Evolutionary conservation across 2,329 filamentous ascomycete species (phyloP).

Genomic region (Cordyceps pruinosa): DNA sequence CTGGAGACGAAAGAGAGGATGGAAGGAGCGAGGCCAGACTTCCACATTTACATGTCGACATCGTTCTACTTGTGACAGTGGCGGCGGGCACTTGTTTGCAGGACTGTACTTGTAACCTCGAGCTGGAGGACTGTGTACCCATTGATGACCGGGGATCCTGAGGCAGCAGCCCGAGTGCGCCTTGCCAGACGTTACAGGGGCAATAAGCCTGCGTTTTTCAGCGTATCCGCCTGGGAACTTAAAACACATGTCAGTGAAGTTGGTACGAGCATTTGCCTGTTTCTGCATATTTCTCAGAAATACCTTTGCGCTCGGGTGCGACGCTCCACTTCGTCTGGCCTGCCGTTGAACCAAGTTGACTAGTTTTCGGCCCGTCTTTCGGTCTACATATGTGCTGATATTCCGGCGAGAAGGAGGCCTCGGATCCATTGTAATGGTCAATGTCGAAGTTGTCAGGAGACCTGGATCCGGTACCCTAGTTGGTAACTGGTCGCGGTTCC

Average conservation of each 20-base stretch:
- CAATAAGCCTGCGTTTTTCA: not conserved
- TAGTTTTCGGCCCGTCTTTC: not conserved
- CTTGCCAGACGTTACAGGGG: not conserved
- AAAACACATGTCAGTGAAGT: not conserved
- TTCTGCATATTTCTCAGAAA: not conserved
- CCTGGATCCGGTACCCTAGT: too few relatives aligned
- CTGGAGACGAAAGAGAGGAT: not conserved
- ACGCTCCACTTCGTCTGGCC: not conserved
- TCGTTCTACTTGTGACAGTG: conserved; percentile 4
- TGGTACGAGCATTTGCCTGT: not conserved
- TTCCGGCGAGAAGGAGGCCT: not conserved
- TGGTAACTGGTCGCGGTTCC: too few relatives aligned
- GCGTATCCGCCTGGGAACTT: not conserved
- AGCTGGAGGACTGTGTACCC: too few relatives aligned
- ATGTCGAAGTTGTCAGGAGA: not conserved
- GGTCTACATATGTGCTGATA: not conserved
- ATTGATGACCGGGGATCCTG: too few relatives aligned
- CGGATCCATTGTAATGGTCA: not conserved
- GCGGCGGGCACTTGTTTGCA: not conserved
- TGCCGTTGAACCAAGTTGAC: not conserved
- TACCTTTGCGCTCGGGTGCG: not conserved
- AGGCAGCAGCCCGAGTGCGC: not conserved
- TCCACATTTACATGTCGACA: not conserved
- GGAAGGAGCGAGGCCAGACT: not conserved
- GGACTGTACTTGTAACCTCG: not conserved